Evolutionary conservation across 805 yeast species (phyloP).

Genomic region (Yamadazyma sp.): DNA sequence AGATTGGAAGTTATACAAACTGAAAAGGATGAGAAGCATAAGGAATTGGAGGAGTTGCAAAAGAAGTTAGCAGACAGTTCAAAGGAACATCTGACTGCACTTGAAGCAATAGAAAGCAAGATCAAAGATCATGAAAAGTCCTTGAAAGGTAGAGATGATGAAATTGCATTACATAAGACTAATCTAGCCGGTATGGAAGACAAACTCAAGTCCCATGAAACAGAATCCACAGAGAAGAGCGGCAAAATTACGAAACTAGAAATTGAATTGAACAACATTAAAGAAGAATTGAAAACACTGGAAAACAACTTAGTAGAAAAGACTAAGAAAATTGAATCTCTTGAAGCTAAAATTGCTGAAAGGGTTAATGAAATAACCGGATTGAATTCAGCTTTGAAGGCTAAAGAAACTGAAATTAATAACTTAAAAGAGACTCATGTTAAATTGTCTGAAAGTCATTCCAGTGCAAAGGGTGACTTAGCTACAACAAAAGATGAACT

Average conservation of each 20-base stretch:
- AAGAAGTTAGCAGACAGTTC: too few species aligned
- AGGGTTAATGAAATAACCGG: not conserved
- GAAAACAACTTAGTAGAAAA: too few species aligned
- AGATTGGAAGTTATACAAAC: too few species aligned
- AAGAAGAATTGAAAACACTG: too few species aligned
- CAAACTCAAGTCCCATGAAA: slow-evolving; percentile 2
- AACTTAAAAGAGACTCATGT: not conserved
- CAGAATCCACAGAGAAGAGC: slow-evolving; percentile 1
- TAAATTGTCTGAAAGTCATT: too few species aligned
- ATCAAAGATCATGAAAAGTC: too few species aligned
- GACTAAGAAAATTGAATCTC: not conserved
- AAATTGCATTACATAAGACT: too few species aligned
- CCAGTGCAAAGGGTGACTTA: not conserved
- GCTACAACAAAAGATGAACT: slow-evolving; percentile 1
- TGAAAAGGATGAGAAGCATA: too few species aligned
- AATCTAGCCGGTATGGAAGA: too few species aligned
- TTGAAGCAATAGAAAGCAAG: too few species aligned
- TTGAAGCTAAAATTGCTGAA: not conserved
- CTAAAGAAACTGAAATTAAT: not conserved
- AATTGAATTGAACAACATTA: not conserved
- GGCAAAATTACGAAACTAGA: not conserved
- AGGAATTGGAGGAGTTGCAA: too few species aligned
- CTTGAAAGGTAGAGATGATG: slow-evolving; percentile 15
- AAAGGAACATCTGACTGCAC: too few species aligned
- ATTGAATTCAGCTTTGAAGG: not conserved